These are phyloP conservation scores for Pseudogymnoascus sp. DNA, from an alignment of 2,329 filamentous ascomycete genomes.

Conservation along the genomic window DNA sequence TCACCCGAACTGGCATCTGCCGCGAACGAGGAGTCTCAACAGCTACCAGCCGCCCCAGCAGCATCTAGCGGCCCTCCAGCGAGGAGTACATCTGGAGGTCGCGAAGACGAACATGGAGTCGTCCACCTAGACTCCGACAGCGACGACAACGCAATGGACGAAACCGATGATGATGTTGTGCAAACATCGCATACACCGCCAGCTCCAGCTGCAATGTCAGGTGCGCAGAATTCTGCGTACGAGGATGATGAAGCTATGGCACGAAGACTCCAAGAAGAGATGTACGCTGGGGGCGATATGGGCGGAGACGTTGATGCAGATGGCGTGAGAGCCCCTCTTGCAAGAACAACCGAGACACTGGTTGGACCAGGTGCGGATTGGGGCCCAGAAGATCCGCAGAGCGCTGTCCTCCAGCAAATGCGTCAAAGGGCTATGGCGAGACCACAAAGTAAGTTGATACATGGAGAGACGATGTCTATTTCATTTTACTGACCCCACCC, in stretches of 20 bases:
- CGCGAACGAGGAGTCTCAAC: constrained; percentile 16
- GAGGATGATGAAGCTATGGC: constrained; percentile 95
- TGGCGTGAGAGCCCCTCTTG: constrained; percentile 81
- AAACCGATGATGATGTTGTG: constrained; percentile 32
- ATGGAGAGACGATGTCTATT: background rate
- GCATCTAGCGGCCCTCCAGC: constrained; percentile 22
- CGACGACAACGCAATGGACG: constrained; percentile 45
- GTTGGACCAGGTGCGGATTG: constrained; percentile 55
- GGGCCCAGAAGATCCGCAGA: constrained; percentile 37
- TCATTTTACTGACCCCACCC: constrained; percentile 12
- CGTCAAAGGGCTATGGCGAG: constrained; percentile 29
- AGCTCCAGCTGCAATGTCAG: constrained; percentile 28
- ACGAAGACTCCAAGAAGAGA: constrained; percentile 80
- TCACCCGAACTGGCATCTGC: constrained; percentile 60
- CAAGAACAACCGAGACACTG: constrained; percentile 82
- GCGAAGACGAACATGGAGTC: constrained; percentile 50
- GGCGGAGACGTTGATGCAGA: constrained; percentile 39
- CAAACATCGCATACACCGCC: constrained; percentile 21
- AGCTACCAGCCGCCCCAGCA: constrained; percentile 25
- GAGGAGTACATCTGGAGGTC: constrained; percentile 28
- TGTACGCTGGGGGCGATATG: constrained; percentile 57
- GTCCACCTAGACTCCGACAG: constrained; percentile 75
- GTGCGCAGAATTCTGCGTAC: constrained; percentile 33
- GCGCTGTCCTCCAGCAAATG: constrained; percentile 23
- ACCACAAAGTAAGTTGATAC: constrained; percentile 17